Percentiles rank a stretch among this genome's conserved stretches.
Evolutionary conservation across 129 eudicot species (phyloP).

Genomic region (Tanacetum coccineum): DNA sequence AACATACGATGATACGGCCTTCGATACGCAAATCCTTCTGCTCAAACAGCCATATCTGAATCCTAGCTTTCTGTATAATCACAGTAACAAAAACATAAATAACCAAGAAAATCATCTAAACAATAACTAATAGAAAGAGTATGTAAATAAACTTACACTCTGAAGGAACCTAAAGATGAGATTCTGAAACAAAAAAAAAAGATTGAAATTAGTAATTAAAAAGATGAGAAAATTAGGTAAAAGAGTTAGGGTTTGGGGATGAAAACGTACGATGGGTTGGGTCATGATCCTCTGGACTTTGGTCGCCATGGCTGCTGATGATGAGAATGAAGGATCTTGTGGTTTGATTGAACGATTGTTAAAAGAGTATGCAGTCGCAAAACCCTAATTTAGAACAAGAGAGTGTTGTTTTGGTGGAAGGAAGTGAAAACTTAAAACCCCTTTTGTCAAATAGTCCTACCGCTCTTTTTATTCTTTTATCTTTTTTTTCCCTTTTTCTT

Average conservation of each 20-base stretch:
- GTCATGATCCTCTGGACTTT: slow-evolving; percentile 93
- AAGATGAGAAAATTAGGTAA: background rate
- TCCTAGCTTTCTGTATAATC: slow-evolving; percentile 61
- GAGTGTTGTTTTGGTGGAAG: no score
- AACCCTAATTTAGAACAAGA: no score
- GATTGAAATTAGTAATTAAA: slow-evolving; percentile 7
- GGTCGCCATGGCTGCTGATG: slow-evolving; percentile 62
- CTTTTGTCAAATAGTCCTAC: no score
- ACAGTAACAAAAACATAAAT: background rate
- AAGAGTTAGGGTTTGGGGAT: background rate
- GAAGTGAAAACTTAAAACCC: no score
- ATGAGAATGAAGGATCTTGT: background rate
- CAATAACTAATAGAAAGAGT: background rate
- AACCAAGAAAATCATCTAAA: background rate
- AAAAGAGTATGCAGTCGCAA: slow-evolving; percentile 10
- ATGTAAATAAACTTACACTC: slow-evolving; percentile 41
- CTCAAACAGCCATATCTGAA: slow-evolving; percentile 84
- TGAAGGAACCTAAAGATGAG: slow-evolving; percentile 78
- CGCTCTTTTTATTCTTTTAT: no score
- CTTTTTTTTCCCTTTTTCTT: no score
- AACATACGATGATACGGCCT: slow-evolving; percentile 69
- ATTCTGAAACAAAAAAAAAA: slow-evolving; percentile 37
- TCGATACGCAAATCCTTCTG: slow-evolving; percentile 86
- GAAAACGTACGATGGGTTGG: slow-evolving; percentile 60
- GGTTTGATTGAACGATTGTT: slow-evolving; percentile 4